Percentiles rank a stretch among this genome's conserved stretches.
Evolutionary conservation across 352 stramenopile species (phyloP).

Genomic region (Aphanomyces cochlioides): DNA sequence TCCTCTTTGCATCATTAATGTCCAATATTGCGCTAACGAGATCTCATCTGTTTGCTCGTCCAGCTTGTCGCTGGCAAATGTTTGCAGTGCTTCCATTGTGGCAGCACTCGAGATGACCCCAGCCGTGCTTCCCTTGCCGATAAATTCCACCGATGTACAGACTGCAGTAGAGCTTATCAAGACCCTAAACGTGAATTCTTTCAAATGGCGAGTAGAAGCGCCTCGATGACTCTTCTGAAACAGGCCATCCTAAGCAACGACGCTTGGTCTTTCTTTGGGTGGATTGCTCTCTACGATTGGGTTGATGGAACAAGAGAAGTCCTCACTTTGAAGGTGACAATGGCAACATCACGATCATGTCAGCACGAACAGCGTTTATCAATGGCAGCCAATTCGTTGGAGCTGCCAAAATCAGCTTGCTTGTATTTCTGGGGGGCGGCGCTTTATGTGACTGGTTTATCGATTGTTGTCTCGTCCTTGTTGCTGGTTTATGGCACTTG

Average conservation of each 20-base stretch:
- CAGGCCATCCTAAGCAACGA: neutral
- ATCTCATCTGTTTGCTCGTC: neutral
- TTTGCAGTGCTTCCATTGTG: neutral
- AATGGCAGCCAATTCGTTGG: neutral
- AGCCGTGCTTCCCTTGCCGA: no score
- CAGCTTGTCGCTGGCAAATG: neutral
- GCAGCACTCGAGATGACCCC: neutral
- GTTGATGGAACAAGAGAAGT: conserved; percentile 17
- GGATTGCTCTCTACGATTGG: conserved; percentile 21
- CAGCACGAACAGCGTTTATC: neutral
- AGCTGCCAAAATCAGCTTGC: neutral
- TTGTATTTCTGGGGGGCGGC: neutral
- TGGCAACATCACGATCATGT: conserved; percentile 12
- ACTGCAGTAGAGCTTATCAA: neutral
- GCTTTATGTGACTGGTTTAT: conserved; percentile 5
- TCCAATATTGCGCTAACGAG: neutral
- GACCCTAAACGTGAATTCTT: conserved; percentile 5
- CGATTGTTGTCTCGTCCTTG: neutral
- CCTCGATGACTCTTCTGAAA: neutral
- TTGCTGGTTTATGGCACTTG: neutral
- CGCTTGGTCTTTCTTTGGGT: conserved; percentile 12
- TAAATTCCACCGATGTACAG: no score
- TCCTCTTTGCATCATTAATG: neutral
- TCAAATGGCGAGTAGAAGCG: conserved; percentile 11
- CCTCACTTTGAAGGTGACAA: conserved; percentile 19